Evolutionary conservation across 78 protist species (phyloP), one percentile per base, ranked within the genome.

Genomic region (Dictyostelium discoideum): DNA sequence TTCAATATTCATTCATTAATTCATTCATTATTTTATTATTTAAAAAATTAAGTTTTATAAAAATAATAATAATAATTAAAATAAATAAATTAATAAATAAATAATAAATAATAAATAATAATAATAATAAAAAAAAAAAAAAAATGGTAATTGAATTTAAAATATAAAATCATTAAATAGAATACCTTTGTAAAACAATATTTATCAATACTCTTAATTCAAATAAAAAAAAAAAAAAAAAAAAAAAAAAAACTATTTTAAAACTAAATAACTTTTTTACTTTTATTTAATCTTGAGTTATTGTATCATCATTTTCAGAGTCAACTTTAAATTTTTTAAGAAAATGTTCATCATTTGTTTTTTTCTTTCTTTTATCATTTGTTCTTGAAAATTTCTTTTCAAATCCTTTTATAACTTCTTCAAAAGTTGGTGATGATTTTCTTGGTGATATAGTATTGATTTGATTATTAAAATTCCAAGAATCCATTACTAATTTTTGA

Each of bases 301-400:
- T 10, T 63, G 73, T 3, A 3, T 69, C 77, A 69, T 69, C 77
- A 69, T n/a, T 69, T 69, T 69, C 77, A 2, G 77, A 26, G 26
- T 69, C 77, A 69, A 24, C 39, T 69, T 69, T 69, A 26, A 69
- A 69, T 69, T 14, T 69, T 5, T 69, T 69, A 4, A 29, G 0
- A 9, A 26, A 10, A 26, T 69, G 77, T 9, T 74, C 81, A 18
- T 32, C 42, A 29, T 29, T 32, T 37, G 81, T 29, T 32, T 74
- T 79, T 50, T 84, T 81, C 32, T 50, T 84, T 63, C 67, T 84
- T 60, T 32, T 50, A 24, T 84, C 67, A 80, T 80, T 54, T 37
- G 37, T 37, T 84, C 63, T 84, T 22, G 54, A 14, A 39, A 84
- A 84, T 84, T 63, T 50, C 20, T 84, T 84, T 84, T 84, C 87